Conservation (phyloP, 164 flowering plant species). For the Kalanchoe fedtschenkoi region DNA sequence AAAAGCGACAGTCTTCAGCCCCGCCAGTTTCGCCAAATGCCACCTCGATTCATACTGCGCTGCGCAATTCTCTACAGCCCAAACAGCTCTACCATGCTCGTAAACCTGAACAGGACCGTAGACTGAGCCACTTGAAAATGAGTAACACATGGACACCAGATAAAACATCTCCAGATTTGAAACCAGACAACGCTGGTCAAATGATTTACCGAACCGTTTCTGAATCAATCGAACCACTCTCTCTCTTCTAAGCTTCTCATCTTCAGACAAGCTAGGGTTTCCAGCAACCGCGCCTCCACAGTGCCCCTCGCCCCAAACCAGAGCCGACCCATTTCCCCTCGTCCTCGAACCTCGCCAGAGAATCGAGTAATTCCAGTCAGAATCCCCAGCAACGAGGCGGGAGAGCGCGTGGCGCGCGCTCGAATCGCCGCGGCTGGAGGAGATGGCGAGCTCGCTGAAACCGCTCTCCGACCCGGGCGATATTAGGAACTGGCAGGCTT, state of each 20-base stretch:
- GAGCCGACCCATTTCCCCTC: slow-evolving; percentile 41
- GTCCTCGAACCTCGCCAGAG: slow-evolving; percentile 55
- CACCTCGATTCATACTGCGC: slow-evolving; percentile 45
- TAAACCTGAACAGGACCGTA: slow-evolving; percentile 36
- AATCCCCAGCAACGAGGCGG: slow-evolving; percentile 37
- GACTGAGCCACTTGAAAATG: slow-evolving; percentile 31
- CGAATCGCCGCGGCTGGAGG: slow-evolving; percentile 14
- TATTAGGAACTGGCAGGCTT: slow-evolving; percentile 38
- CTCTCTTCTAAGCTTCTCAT: slow-evolving; percentile 17
- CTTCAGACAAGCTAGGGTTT: slow-evolving; percentile 9
- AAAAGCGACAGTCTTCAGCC: slow-evolving; percentile 46
- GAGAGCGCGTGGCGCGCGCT: slow-evolving; percentile 36
- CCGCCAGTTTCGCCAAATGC: slow-evolving; percentile 42
- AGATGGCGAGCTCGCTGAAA: slow-evolving; percentile 19
- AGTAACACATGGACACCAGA: slow-evolving; percentile 55
- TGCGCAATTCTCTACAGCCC: slow-evolving; percentile 46
- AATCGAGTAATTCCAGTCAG: slow-evolving; percentile 64
- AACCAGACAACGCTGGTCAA: slow-evolving; percentile 32
- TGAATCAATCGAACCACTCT: slow-evolving; percentile 54
- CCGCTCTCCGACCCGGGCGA: slow-evolving; percentile 27
- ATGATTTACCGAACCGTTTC: slow-evolving; percentile 36
- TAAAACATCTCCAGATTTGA: slow-evolving; percentile 64
- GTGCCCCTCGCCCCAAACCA: slow-evolving; percentile 70
- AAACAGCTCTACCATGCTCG: slow-evolving; percentile 34
- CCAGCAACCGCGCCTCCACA: slow-evolving; percentile 47